Evolutionary conservation across 257 asterid species (phyloP), one percentile per base, ranked within the genome.

Genomic region (Lavandula angustifolia): DNA sequence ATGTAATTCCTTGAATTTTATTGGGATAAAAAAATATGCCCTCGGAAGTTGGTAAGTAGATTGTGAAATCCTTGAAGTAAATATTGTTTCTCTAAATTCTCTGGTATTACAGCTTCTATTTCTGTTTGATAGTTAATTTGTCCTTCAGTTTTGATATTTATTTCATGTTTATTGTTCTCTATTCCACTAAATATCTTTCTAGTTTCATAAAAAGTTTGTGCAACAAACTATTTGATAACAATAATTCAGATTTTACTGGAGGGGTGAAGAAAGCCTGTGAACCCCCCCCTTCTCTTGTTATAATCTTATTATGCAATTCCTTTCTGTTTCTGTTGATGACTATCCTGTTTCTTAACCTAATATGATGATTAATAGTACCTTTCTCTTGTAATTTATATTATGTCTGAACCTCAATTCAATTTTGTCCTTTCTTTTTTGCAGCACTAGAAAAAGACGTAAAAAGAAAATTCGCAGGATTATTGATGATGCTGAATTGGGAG

Each of bases 401-500:
- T 7, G 46, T 50, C 54, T 47, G 54, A 46, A 41, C 60, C 13
- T 69, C 54, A 34, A 32, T 43, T 47, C 46, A 60, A 51, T 55
- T 22, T 11, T 53, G 5, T 67, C 54, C 9, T 73, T 60, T 50
- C 40, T 22, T 71, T 64, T 75, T 48, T 60, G 29, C 85, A 85
- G 96, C 71, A 65, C 85, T 46, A 87, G 75, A 80, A 84, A 81
- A 81, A 84, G 87, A 78, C 88, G 75, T 47, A 87, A 92, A 75
- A 92, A 89, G 94, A 92, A 73, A 78, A 92, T 92, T 43, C 81
- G 99, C 41, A 87, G 97, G 79, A 92, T 92, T 74, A 89, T 92
- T 61, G 99, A 92, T 76, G 99, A 92, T 67, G 61, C 99, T 64
- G 99, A 92, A 65, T 70, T 92, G 73, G 99, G 99, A 31, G 99